Evolutionary conservation across 2,329 filamentous ascomycete genomes (phyloP), one percentile per base, ranked within the genome.

Genomic region (Sporothrix pallida): DNA sequence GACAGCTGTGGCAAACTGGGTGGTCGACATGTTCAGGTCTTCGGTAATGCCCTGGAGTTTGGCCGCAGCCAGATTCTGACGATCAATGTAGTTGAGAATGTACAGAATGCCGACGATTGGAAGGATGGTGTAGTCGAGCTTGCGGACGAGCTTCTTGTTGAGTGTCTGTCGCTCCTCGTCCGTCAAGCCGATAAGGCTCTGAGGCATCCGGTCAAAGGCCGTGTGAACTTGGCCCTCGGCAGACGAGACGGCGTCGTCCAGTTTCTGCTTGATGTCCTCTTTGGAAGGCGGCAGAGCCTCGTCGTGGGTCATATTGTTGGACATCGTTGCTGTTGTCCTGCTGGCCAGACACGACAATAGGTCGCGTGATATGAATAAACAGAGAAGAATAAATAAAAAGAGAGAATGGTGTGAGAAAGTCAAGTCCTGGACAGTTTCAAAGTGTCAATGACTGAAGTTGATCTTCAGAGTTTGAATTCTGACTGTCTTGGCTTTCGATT

Each of bases 1-100:
- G 0, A 91, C 82, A 0, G 90, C 84, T 7, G 82, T 81, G 75
- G 91, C 91, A 82, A 90, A 91, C 74, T 90, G 87, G 74, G 89
- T 84, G 12, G 68, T 72, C 48, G 48, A 71, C 54, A 76, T 65
- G 26, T 71, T 13, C 8, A 77, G 75, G 71, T 76, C 75, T n/a
- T 46, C 31, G 3, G 58, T 72, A 37, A 77, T 72, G 65, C 76
- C 76, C 62, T 76, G 68, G 26, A 77, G 72, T 70, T 73, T 74
- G 52, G 76, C 75, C 10, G 74, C 56, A 20, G 71, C 72, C n/a
- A 77, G 72, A 70, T 75, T 75, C 20, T 72, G 68, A 9, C 75
- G 73, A 68, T 77, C 76, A 37, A 76, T 72, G 62, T 75, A 77
- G 74, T 75, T 76, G 68, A 77, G 68, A 26, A 77, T 72, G 65